Evolutionary conservation across 306 rosid genomes (phyloP), one percentile per base, ranked within the genome.

Genomic region (Betula pendula): DNA sequence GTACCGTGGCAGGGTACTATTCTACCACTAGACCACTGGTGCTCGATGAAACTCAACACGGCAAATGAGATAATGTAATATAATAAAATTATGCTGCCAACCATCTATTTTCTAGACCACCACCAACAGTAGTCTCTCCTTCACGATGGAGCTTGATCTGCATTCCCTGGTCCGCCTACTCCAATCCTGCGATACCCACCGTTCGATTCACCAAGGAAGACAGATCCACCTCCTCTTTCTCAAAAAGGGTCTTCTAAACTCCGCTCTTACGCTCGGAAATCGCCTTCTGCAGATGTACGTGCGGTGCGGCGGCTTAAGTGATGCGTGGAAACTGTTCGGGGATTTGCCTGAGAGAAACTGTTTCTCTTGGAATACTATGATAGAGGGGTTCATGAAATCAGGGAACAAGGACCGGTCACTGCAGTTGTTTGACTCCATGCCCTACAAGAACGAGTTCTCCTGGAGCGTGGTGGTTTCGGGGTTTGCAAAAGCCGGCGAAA

Each of bases 321-420:
- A 91, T 5, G 88, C 90, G 22, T 53, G 72, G 66, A 22, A 81
- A 50, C 15, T 92, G 88, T 92, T 92, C 27, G 88, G 84, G 14
- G 97, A 92, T 53, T 88, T 92, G 89, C 86, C 93, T 27, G 86
- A 72, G 0, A 80, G 80, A 66, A 90, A 90, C 63, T 45, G 83
- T 53, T 92, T 89, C 85, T 89, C 97, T 0, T 89, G 91, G 91
- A 89, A 72, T 77, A 84, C 97, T 38, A 76, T 88, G 73, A 50
- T 88, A 17, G 91, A 89, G 70, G 88, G 87, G 35, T 79, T 83
- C 68, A 84, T 89, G 76, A 85, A 88, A 72, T 82, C 81, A 12
- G 91, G 91, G 68, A 56, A 84, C 77, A 71, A 58, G 50, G 51
- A 72, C 44, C 77, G 31, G 75, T 85, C 97, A 17, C 76, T 92